Percentiles rank a stretch among this genome's conserved stretches.
phyloP scores from a whole-genome alignment of 75 land plant genomes.

The Pinus taeda region DNA sequence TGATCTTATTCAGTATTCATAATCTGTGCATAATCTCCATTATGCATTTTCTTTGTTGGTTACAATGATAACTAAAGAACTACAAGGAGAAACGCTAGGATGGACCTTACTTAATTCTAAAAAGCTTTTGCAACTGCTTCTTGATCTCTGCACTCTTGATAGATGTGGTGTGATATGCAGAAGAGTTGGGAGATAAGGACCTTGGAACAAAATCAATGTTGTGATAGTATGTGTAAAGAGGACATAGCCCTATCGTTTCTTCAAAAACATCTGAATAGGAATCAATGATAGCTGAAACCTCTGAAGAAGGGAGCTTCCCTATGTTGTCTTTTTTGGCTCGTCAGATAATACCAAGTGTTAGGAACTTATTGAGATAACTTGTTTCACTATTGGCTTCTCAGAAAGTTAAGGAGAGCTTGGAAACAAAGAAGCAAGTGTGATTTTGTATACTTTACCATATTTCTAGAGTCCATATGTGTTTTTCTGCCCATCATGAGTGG shows the following conservation, averaged over 20 bases:
- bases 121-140: background rate
- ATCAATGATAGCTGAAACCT: background rate
- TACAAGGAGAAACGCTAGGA: background rate
- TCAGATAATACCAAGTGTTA: background rate
- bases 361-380: background rate
- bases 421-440: background rate
- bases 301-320: background rate
- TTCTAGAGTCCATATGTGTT: background rate
- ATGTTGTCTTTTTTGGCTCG: background rate
- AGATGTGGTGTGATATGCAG: background rate
- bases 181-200: background rate
- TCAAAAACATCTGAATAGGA: background rate
- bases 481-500: background rate
- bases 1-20: background rate
- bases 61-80: background rate
- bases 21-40: background rate
- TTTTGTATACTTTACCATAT: background rate
- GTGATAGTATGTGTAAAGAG: background rate
- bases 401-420: background rate
- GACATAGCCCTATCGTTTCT: background rate
- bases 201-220: background rate
- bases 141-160: background rate
- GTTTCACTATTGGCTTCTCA: background rate
- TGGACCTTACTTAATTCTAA: background rate
- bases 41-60: background rate